Evolutionary conservation across 345 rosid genomes (phyloP).

Genomic region (Acer yangbiense): DNA sequence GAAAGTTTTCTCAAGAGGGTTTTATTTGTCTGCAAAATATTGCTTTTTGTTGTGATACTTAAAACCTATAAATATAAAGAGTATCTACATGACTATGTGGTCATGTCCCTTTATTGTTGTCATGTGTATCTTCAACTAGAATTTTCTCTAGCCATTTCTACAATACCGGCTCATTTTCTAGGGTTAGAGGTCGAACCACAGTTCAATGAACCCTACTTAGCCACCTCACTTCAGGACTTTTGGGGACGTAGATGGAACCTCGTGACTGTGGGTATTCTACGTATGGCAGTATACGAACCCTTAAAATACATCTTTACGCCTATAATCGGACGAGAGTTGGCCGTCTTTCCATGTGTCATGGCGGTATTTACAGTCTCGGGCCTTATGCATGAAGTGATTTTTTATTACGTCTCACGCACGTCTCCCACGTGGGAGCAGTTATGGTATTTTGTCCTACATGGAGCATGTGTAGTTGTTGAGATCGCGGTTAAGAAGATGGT

Average conservation of each 20-base stretch:
- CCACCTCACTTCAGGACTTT: slow-evolving; percentile 81
- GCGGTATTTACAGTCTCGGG: slow-evolving; percentile 56
- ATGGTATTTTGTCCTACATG: slow-evolving; percentile 43
- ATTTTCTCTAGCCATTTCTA: slow-evolving; percentile 33
- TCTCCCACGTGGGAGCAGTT: slow-evolving; percentile 67
- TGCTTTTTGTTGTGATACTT: slow-evolving; percentile 34
- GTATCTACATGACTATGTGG: slow-evolving; percentile 26
- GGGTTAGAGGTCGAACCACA: slow-evolving; percentile 64
- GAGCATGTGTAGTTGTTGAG: slow-evolving; percentile 38
- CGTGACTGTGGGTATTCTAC: slow-evolving; percentile 51
- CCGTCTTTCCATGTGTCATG: slow-evolving; percentile 33
- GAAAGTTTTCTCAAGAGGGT: neutral
- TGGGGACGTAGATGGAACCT: slow-evolving; percentile 88
- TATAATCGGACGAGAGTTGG: slow-evolving; percentile 30
- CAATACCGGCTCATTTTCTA: slow-evolving; percentile 36
- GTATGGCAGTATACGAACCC: slow-evolving; percentile 56
- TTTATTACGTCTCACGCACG: slow-evolving; percentile 39
- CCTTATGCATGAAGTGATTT: slow-evolving; percentile 63
- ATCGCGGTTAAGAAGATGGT: slow-evolving; percentile 36
- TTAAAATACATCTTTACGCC: slow-evolving; percentile 13
- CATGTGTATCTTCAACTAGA: slow-evolving; percentile 52
- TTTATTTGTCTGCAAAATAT: slow-evolving; percentile 36
- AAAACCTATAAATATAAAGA: slow-evolving; percentile 35
- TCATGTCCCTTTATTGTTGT: slow-evolving; percentile 42
- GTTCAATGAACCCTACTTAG: slow-evolving; percentile 61